Evolutionary conservation across 352 stramenopile genomes (phyloP).

Genomic region (Globisporangium splendens): DNA sequence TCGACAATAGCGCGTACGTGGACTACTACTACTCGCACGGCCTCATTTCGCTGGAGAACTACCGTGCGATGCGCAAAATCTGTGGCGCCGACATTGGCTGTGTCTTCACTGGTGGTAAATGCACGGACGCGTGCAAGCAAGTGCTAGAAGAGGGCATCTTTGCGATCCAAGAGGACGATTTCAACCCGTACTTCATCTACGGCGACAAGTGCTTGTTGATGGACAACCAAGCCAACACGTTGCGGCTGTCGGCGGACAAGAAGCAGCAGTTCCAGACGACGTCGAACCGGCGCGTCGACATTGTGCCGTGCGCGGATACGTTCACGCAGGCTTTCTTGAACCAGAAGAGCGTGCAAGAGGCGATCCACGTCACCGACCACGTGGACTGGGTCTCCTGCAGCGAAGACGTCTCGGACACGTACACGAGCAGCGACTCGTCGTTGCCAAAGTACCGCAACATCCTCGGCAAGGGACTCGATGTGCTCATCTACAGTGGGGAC

Average conservation of each 20-base stretch:
- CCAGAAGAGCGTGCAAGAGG: constrained; percentile 42
- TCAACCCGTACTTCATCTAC: constrained; percentile 79
- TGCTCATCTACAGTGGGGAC: constrained; percentile 68
- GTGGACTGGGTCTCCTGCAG: constrained; percentile 49
- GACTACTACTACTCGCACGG: constrained; percentile 83
- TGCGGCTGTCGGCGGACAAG: constrained; percentile 33
- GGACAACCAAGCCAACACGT: constrained; percentile 40
- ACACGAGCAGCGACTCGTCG: constrained; percentile 15
- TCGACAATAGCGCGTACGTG: constrained; percentile 58
- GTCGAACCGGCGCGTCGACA: constrained; percentile 32
- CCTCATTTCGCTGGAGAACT: constrained; percentile 71
- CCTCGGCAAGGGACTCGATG: constrained; percentile 37
- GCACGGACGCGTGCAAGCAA: constrained; percentile 32
- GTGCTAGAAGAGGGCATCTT: constrained; percentile 44
- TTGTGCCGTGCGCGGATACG: constrained; percentile 49
- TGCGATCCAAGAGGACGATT: constrained; percentile 29
- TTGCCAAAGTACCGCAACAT: constrained; percentile 63
- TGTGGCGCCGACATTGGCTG: constrained; percentile 47
- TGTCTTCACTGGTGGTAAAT: constrained; percentile 45
- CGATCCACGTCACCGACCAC: constrained; percentile 40
- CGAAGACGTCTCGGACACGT: not conserved
- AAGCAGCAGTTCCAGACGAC: constrained; percentile 23
- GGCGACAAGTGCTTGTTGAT: constrained; percentile 63
- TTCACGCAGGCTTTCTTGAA: constrained; percentile 66
- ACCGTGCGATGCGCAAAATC: constrained; percentile 41